Evolutionary conservation across 192 early-diverging fungal species (phyloP).

Genomic region (Chytriomyces sp.): DNA sequence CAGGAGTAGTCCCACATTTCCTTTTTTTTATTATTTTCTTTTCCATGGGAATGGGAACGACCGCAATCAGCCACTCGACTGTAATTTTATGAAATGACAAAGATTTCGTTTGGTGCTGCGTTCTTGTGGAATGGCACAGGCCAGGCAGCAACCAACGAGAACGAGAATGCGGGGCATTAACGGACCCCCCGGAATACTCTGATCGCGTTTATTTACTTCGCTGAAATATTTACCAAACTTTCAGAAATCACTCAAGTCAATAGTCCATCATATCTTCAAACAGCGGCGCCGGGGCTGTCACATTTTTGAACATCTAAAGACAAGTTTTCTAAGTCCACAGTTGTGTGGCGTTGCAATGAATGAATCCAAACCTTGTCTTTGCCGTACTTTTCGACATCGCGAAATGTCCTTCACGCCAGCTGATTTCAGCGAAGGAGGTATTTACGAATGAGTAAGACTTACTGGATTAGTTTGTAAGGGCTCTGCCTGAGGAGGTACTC

Average conservation of each 20-base stretch:
- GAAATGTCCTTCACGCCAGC: background rate
- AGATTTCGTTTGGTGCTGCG: no score
- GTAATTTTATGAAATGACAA: no score
- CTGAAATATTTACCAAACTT: no score
- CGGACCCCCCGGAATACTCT: no score
- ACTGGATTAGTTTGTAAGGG: slow-evolving; percentile 33
- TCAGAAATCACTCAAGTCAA: no score
- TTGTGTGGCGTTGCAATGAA: background rate
- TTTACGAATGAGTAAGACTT: background rate
- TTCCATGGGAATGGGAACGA: no score
- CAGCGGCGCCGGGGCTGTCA: slow-evolving; percentile 26
- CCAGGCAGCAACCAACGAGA: no score
- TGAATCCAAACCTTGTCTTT: background rate
- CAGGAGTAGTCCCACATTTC: background rate
- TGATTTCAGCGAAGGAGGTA: background rate
- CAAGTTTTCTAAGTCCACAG: background rate
- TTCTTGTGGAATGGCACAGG: no score
- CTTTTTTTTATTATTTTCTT: no score
- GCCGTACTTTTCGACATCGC: slow-evolving; percentile 15
- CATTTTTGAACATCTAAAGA: slow-evolving; percentile 30
- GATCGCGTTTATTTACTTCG: no score
- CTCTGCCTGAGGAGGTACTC: slow-evolving; percentile 39
- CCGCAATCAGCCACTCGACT: no score
- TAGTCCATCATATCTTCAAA: slow-evolving; percentile 38
- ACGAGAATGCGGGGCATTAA: no score